phyloP scores from a whole-genome alignment of 192 early-diverging fungal genomes.

The Coemansia sp. region DNA sequence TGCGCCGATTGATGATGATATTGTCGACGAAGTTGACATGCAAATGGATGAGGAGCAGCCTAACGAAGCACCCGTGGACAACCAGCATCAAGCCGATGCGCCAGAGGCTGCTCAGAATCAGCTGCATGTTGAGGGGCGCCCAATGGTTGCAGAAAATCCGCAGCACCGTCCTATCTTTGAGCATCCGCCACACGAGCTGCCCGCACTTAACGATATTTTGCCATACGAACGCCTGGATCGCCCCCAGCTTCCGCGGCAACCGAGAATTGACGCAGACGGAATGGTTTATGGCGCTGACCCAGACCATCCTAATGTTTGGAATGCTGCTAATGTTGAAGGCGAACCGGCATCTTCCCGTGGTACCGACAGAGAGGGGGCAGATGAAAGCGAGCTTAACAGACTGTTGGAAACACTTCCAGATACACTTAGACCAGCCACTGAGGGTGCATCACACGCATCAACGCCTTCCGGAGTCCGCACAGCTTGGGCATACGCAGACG shows the following conservation, averaged over 20 bases:
- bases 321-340: background rate
- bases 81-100: conserved; percentile 4
- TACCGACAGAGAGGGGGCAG: background rate
- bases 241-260: conserved; percentile 5
- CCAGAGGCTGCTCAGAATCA: conserved; percentile 6
- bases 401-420: conserved; percentile 13
- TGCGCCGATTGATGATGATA: conserved; percentile 30
- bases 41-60: conserved; percentile 2
- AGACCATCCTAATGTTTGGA: background rate
- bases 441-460: background rate
- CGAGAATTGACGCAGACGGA: background rate
- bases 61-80: background rate
- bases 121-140: conserved; percentile 24
- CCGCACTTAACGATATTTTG: conserved; percentile 24
- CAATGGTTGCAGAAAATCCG: conserved; percentile 40
- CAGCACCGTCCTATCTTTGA: conserved; percentile 40
- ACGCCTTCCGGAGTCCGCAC: conserved; percentile 13
- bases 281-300: background rate
- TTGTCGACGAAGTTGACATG: conserved; percentile 46
- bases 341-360: background rate
- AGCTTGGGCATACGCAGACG: conserved; percentile 34
- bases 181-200: conserved; percentile 22
- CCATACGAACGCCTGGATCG: conserved; percentile 35
- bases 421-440: conserved; percentile 6
- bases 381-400: background rate